A percentile compares a stretch with the other conserved stretches of the same genome.
These are phyloP conservation scores for Beauveria sp. DNA, from an alignment of 2,329 filamentous ascomycete genomes.

Conservation along the genomic window DNA sequence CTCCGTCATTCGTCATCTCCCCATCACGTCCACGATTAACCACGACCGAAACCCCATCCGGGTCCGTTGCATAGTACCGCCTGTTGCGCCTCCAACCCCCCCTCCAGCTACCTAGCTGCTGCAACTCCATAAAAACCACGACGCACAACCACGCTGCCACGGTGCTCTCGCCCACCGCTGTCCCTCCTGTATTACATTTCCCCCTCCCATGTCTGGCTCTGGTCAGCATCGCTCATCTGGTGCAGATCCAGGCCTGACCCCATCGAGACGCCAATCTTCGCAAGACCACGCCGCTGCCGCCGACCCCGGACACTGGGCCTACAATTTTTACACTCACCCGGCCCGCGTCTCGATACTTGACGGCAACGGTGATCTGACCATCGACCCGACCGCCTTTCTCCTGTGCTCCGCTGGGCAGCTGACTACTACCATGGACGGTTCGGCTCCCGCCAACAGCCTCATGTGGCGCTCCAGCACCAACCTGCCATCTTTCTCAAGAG, in stretches of 20 bases:
- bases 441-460: constrained; percentile 17
- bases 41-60: neutral
- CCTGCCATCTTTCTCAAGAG: constrained; percentile 42
- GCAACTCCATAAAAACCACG: neutral
- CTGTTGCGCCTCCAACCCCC: neutral
- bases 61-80: neutral
- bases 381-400: constrained; percentile 24
- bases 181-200: neutral
- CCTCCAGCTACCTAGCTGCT: neutral
- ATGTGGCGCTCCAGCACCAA: constrained; percentile 19
- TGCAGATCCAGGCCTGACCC: neutral
- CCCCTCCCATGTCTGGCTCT: constrained; percentile 3
- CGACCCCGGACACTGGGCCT: constrained; percentile 36
- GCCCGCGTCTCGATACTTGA: constrained; percentile 39
- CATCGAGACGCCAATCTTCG: neutral
- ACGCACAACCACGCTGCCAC: neutral
- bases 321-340: constrained; percentile 33
- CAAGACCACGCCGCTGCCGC: constrained; percentile 12
- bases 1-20: neutral
- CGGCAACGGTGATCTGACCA: constrained; percentile 30
- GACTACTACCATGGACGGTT: constrained; percentile 13
- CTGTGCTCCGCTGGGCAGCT: constrained; percentile 12
- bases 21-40: neutral
- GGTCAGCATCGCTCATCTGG: constrained; percentile 6
- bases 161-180: neutral